Evolutionary conservation across 352 stramenopile species (phyloP), one percentile per base, ranked within the genome.

Genomic region (Phytophthora sp.): DNA sequence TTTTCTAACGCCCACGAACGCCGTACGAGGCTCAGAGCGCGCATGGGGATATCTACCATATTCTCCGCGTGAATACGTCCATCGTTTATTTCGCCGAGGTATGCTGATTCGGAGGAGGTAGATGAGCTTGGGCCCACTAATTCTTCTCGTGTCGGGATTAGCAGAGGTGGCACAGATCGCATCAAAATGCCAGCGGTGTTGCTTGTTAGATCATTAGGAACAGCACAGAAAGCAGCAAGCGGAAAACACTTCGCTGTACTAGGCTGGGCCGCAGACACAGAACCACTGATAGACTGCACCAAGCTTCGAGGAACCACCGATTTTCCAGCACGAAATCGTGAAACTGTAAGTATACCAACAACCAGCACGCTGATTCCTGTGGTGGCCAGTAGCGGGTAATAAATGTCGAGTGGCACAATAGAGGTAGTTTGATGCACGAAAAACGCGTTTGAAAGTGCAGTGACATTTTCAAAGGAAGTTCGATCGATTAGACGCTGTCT

Each of bases 21-120:
- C 16, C 79, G 73, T 26, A 88, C 56, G 4, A 88, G 67, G 41
- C 79, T 88, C 8, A 57, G 71, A 7, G 79, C 77, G 15, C 77
- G 79, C 18, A 88, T 76, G 3, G 79, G 77, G 11, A 42, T 63
- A 58, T 82, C 70, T 13, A 86, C 30, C 12, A 76, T 23, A 1
- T 49, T 52, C 29, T 82, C 71, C 26, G 80, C 58, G 30, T 64
- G 66, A 49, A 90, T 42, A 39, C 58, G 77, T 12, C 66, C 50
- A 27, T 58, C 55, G 11, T 59, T 47, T 38, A 73, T 58, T 8
- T 76, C 31, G 30, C 23, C 9, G 36, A 55, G 21, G 21, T 21
- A 36, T 45, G 55, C n/a, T 42, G 49, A 4, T 33, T 74, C 54
- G 6, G 51, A 12, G 62, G 42, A 8, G 38, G 51, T 11, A 71